phyloP scores from a whole-genome alignment of 805 yeast species.

The Komagataella phaffii region DNA sequence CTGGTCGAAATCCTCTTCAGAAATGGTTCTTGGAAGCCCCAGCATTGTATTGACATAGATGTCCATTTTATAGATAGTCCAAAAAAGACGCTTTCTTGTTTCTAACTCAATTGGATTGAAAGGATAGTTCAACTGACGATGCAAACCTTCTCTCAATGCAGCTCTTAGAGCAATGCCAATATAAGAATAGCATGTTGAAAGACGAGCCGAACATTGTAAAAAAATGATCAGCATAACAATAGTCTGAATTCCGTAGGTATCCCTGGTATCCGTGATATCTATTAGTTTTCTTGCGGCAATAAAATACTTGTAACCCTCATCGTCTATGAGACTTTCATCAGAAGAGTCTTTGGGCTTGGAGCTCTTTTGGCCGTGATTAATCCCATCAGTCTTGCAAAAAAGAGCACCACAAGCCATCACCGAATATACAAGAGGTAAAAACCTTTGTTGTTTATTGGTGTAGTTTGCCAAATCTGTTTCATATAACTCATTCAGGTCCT shows the following conservation, averaged over 20 bases:
- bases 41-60: constrained; percentile 77
- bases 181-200: constrained; percentile 80
- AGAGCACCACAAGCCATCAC: constrained; percentile 85
- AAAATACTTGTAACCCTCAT: constrained; percentile 72
- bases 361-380: constrained; percentile 4
- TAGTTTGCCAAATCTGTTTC: constrained; percentile 61
- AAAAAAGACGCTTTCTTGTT: constrained; percentile 72
- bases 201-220: constrained; percentile 76
- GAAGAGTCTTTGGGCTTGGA: constrained; percentile 10
- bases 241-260: constrained; percentile 71
- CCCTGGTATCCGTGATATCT: constrained; percentile 77
- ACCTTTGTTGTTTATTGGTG: constrained; percentile 60
- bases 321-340: constrained; percentile 31
- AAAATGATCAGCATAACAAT: constrained; percentile 77
- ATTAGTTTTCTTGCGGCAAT: constrained; percentile 68
- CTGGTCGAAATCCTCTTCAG: constrained; percentile 76
- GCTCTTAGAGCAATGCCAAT: constrained; percentile 80
- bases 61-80: constrained; percentile 87
- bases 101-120: constrained; percentile 73
- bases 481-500: constrained; percentile 63
- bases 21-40: constrained; percentile 70
- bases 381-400: constrained; percentile 41
- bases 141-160: constrained; percentile 73
- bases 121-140: constrained; percentile 49
- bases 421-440: constrained; percentile 70